These are phyloP conservation scores for Myxozyma vanderwaltii DNA, from an alignment of 805 yeast genomes.

Conservation along the genomic window DNA sequence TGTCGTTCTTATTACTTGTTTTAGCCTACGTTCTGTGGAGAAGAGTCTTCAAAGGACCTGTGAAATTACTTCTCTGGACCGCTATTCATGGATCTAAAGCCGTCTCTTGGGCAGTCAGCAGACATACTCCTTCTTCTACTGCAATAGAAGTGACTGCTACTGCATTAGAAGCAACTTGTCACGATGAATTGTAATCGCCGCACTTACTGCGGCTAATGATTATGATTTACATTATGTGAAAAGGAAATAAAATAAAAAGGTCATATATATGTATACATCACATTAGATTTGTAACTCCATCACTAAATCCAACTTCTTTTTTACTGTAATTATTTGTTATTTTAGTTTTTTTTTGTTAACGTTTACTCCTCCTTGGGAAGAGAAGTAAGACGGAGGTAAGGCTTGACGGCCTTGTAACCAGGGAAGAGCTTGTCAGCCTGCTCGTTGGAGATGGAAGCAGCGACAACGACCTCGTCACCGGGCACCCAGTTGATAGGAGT, in stretches of 20 bases:
- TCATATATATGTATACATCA: too few species aligned
- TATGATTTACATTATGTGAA: too few species aligned
- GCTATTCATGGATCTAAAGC: constrained; percentile 18
- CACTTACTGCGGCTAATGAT: background rate
- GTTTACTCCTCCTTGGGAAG: constrained; percentile 28
- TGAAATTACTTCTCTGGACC: constrained; percentile 22
- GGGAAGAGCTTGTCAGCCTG: constrained; percentile 86
- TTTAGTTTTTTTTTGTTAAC: too few species aligned
- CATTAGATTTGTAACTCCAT: too few species aligned
- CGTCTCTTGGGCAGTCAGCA: constrained; percentile 17
- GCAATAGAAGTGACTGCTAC: background rate
- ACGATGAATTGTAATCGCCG: constrained; percentile 9
- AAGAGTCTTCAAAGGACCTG: constrained; percentile 44
- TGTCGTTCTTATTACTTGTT: constrained; percentile 44
- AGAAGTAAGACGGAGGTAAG: constrained; percentile 77
- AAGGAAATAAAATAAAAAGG: background rate
- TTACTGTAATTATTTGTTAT: too few species aligned
- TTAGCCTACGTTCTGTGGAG: constrained; percentile 46
- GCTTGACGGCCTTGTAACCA: constrained; percentile 84
- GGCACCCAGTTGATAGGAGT: constrained; percentile 71
- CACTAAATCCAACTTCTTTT: too few species aligned
- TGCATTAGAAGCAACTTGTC: background rate
- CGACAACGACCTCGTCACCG: constrained; percentile 92
- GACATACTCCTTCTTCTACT: background rate
- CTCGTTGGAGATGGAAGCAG: constrained; percentile 82